Conservation (phyloP, 1,139 yeast species). For the Candida neerlandica region DNA sequence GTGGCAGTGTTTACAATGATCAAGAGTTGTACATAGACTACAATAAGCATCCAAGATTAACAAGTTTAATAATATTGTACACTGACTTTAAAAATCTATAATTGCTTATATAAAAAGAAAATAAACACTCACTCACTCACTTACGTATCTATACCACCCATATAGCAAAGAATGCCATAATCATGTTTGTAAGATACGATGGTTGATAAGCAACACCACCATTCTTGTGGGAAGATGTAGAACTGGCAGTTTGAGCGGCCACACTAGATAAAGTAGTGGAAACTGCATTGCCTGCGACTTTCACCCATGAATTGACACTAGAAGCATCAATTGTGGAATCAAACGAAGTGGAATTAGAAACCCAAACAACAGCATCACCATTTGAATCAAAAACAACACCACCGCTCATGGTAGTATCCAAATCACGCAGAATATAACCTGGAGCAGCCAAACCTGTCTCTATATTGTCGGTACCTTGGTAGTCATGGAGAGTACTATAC, state of each 20-base stretch:
- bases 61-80: constrained; percentile 10
- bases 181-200: constrained; percentile 19
- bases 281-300: constrained; percentile 16
- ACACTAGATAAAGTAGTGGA: constrained; percentile 28
- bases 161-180: constrained; percentile 21
- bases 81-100: constrained; percentile 8
- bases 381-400: constrained; percentile 68
- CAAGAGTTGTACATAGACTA: constrained; percentile 10
- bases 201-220: constrained; percentile 14
- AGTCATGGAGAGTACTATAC: constrained; percentile 70
- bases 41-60: constrained; percentile 11
- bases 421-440: constrained; percentile 60
- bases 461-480: constrained; percentile 66
- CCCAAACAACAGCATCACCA: constrained; percentile 62
- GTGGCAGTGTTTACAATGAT: neutral
- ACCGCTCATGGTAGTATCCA: constrained; percentile 55
- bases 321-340: constrained; percentile 38
- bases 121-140: neutral
- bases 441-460: constrained; percentile 59
- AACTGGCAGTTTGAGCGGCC: constrained; percentile 21
- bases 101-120: neutral
- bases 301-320: constrained; percentile 36
- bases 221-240: constrained; percentile 23
- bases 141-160: constrained; percentile 18
- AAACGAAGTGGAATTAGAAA: constrained; percentile 57